A percentile compares a stretch with the other conserved stretches of the same genome.
These are phyloP conservation scores for Gastrodia elata DNA, from an alignment of 106 monocot genomes.

Conservation along the genomic window DNA sequence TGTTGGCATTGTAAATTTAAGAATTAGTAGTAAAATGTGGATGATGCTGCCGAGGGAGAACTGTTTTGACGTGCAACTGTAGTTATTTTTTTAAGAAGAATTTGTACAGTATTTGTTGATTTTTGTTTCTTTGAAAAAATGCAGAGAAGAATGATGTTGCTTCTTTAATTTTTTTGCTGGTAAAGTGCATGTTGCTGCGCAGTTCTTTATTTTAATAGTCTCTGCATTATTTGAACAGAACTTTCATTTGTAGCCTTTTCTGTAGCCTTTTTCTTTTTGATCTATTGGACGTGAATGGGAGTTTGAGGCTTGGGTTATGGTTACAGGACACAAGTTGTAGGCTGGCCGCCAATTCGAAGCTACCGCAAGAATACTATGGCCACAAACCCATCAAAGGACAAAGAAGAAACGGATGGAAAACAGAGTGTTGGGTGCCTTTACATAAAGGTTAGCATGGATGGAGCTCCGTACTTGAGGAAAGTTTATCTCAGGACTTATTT, in stretches of 20 bases:
- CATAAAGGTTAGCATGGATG: constrained; percentile 79
- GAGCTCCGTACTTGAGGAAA: constrained; percentile 59
- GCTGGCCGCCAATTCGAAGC: constrained; percentile 62
- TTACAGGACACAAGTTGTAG: constrained; percentile 61
- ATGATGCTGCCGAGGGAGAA: no score
- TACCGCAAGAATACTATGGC: constrained; percentile 67
- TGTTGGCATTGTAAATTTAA: not conserved
- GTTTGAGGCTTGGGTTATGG: not conserved
- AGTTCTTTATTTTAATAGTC: not conserved
- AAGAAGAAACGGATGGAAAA: constrained; percentile 34
- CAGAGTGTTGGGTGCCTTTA: constrained; percentile 32
- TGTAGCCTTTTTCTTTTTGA: not conserved
- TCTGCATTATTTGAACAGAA: not conserved
- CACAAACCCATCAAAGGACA: constrained; percentile 28
- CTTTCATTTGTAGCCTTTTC: not conserved
- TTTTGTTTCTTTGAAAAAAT: no score
- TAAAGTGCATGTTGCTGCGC: not conserved
- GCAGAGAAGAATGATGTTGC: not conserved
- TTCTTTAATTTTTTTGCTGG: not conserved
- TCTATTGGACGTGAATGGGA: not conserved
- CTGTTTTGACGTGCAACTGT: not conserved
- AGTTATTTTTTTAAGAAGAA: not conserved
- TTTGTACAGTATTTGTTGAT: no score
- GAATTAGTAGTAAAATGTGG: not conserved
- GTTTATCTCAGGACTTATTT: constrained; percentile 47